Base-by-base conservation (phyloP, 148 eudicot species). In the Fagopyrum tataricum region DNA sequence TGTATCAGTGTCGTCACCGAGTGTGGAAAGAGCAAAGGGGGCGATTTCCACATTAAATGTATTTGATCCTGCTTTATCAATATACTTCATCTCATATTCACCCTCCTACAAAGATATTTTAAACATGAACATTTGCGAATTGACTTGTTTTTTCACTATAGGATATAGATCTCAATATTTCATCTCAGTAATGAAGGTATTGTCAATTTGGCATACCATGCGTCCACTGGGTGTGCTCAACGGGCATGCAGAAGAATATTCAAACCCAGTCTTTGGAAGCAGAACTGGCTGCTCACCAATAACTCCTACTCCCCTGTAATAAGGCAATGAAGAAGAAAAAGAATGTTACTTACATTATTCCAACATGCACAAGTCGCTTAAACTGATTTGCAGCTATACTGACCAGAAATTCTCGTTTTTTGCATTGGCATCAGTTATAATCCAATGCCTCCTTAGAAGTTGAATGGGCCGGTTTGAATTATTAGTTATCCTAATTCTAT, bases 361-460 rank as follows among this genome's bases (percentile, higher is more conserved):
- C 26, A 20, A 26, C 43, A 64, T 64, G 69, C 37, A 14, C 0
- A 39, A 13, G 4, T 4, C 37, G 40, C 40, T 15, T 21, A 23
- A 13, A 12, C 43, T 64, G 18, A 21, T 23, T 59, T 18, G 52
- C 48, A 18, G 26, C 43, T n/a, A 2, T 53, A 79, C 96, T 83
- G 40, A 95, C 98, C 91, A 83, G 73, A 95, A 87, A 85, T 84
- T 84, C 80, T 95, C 98, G 17, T 87, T 84, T 84, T 77, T 95
- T 43, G 85, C 97, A 72, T 90, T 88, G 62, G 82, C 97, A 79
- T 95, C 91, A 43, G 93, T 90, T 58, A 95, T 91, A 73, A 91
- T 95, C 98, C 98, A 95, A 79, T 95, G 98, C 79, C 98, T 83
- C 85, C 97, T 90, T 58, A 95, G 88, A 81, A 95, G 91, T 82